Conservation (phyloP, 441 rosid species). For the Macaranga tanarius region DNA sequence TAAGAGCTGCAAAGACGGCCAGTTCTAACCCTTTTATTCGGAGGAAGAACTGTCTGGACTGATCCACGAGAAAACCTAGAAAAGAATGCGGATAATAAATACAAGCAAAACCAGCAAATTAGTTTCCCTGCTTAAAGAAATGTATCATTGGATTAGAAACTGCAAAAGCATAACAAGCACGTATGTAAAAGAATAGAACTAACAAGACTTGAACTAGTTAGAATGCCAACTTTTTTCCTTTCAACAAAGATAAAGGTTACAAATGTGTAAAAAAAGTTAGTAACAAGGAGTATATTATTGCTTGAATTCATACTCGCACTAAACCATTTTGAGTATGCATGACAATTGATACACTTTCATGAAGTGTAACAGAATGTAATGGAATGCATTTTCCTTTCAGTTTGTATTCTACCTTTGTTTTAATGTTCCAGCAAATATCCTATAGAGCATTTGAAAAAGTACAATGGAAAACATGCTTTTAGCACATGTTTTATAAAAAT, state of each 20-base stretch:
- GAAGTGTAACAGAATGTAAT: background rate
- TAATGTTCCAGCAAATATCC: background rate
- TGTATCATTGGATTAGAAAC: background rate
- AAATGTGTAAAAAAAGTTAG: background rate
- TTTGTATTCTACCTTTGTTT: background rate
- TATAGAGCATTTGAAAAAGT: background rate
- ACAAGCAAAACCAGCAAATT: background rate
- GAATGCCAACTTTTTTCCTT: background rate
- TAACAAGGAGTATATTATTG: background rate
- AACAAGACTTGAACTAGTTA: background rate
- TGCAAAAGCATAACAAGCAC: slow-evolving; percentile 6
- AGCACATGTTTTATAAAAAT: background rate
- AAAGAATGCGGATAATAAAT: slow-evolving; percentile 10
- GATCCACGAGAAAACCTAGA: slow-evolving; percentile 84
- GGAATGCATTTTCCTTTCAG: background rate
- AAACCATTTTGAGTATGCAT: background rate
- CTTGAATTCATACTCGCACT: background rate
- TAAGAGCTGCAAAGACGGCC: slow-evolving; percentile 82
- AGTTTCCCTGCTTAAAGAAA: background rate
- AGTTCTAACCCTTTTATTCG: slow-evolving; percentile 45
- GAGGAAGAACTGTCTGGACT: slow-evolving; percentile 89
- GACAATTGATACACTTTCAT: background rate
- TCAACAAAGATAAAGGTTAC: background rate
- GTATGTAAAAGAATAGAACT: background rate
- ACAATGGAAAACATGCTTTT: background rate